Evolutionary conservation across 345 rosid species (phyloP), one percentile per base, ranked within the genome.

Genomic region (Salix exigua): DNA sequence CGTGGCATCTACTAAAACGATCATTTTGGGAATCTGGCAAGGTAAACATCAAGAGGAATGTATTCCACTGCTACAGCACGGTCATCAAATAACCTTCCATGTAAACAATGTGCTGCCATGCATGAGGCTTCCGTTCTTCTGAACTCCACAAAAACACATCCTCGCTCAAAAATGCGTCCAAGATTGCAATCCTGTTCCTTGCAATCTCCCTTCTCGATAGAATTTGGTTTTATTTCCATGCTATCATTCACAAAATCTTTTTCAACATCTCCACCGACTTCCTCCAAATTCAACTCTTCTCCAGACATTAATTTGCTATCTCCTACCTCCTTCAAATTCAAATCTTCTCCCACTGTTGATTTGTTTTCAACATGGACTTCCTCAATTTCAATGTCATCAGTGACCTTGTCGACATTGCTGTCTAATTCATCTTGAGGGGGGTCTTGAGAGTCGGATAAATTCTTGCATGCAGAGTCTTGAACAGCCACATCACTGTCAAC

Each of bases 81-180:
- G 61, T 83, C 89, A 16, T 83, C 88, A 75, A 88, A 94, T 64
- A 80, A 81, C 21, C 97, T 86, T 69, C 97, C 94, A 18, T 90
- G 95, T 84, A 94, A 81, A 66, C 87, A 82, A 78, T 91, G 93
- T 13, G 93, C 99, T 8, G 97, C 97, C 40, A 18, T 80, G 62
- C 93, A 77, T 23, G 96, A 80, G 17, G 91, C 89, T 86, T 91
- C 97, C 18, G 85, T 79, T 90, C 97, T 92, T 76, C 86, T 65
- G 66, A 85, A 96, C 83, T 94, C 96, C 40, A 96, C 94, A 72
- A 90, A 85, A 60, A 96, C 89, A 76, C 85, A 83, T 21, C 97
- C 97, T 7, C 74, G 66, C 80, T 94, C 94, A 62, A 92, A 91
- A 68, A 85, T 70, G 25, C 48, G 44, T 66, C 76, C 51, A 8